Conservation (phyloP, 768 basidiomycete genomes). For the Termitomyces sp. region DNA sequence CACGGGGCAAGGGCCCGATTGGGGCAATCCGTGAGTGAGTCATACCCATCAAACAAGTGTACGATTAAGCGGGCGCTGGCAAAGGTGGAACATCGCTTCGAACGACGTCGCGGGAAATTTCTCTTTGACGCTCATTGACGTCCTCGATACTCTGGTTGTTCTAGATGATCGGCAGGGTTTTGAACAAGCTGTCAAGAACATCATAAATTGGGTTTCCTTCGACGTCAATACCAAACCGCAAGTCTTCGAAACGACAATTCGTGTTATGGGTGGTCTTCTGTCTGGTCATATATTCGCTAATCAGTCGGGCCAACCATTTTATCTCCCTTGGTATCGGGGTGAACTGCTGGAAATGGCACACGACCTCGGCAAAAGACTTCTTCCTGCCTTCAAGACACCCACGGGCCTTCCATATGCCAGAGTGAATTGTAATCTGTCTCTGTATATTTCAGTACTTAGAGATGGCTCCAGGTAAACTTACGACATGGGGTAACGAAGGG, state of each 20-base stretch:
- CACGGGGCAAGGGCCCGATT: slow-evolving; percentile 81
- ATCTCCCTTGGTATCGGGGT: slow-evolving; percentile 78
- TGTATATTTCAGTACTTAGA: background rate
- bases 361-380: slow-evolving; percentile 79
- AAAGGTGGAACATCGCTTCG: slow-evolving; percentile 52
- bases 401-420: slow-evolving; percentile 93
- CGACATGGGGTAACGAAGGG: slow-evolving; percentile 69
- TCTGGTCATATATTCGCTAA: slow-evolving; percentile 84
- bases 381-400: slow-evolving; percentile 89
- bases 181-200: slow-evolving; percentile 75
- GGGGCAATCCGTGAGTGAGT: slow-evolving; percentile 67
- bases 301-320: slow-evolving; percentile 57
- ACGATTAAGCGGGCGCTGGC: background rate
- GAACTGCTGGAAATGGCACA: slow-evolving; percentile 77
- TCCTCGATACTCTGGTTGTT: slow-evolving; percentile 88
- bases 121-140: slow-evolving; percentile 77
- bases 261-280: slow-evolving; percentile 85
- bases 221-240: slow-evolving; percentile 96
- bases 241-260: slow-evolving; percentile 95
- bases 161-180: slow-evolving; percentile 75
- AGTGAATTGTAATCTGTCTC: slow-evolving; percentile 33
- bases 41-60: background rate
- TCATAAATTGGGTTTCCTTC: slow-evolving; percentile 82
- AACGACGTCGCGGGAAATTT: slow-evolving; percentile 97
- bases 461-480: slow-evolving; percentile 62